Percentiles rank a stretch among this genome's conserved stretches.
Conservation (phyloP, 1,284 basidiomycete species). For the Marasmius oreades region DNA sequence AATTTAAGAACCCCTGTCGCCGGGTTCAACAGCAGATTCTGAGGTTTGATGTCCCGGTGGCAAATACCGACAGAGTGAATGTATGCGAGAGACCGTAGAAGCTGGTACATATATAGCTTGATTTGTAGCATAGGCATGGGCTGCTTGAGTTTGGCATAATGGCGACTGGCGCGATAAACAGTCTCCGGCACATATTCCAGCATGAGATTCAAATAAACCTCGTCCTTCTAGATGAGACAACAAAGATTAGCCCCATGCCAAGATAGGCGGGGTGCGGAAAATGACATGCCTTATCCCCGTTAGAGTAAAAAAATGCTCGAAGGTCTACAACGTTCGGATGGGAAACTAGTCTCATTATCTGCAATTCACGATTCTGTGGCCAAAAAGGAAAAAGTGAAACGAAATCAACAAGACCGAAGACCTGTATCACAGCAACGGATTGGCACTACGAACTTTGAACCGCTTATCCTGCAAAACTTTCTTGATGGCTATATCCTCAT, state of each 20-base stretch:
- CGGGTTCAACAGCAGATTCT: constrained; percentile 97
- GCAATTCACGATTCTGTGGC: constrained; percentile 93
- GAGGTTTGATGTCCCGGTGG: constrained; percentile 99
- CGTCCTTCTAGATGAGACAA: constrained; percentile 80
- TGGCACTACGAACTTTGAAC: constrained; percentile 80
- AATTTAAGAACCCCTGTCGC: constrained; percentile 95
- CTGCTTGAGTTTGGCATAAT: constrained; percentile 99
- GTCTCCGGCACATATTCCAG: constrained; percentile 99
- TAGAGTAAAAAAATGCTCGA: constrained; percentile 98
- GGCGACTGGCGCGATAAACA: constrained; percentile 96
- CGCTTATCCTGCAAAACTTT: constrained; percentile 99
- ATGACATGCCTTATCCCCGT: constrained; percentile 88
- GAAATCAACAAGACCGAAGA: constrained; percentile 14
- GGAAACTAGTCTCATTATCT: constrained; percentile 97
- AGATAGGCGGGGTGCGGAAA: constrained; percentile 8
- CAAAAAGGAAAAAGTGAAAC: constrained; percentile 6
- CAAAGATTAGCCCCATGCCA: constrained; percentile 15
- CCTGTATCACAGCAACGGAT: constrained; percentile 15
- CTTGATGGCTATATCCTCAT: constrained; percentile 97
- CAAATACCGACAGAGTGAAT: constrained; percentile 98
- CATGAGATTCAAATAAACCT: constrained; percentile 99
- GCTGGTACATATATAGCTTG: constrained; percentile 98
- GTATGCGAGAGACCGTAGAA: constrained; percentile 95
- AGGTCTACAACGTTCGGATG: constrained; percentile 99
- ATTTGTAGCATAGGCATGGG: constrained; percentile 99